Percentiles rank a stretch among this genome's conserved stretches.
Evolutionary conservation across 352 stramenopile genomes (phyloP).

Genomic region (Globisporangium rhizosaccharum): DNA sequence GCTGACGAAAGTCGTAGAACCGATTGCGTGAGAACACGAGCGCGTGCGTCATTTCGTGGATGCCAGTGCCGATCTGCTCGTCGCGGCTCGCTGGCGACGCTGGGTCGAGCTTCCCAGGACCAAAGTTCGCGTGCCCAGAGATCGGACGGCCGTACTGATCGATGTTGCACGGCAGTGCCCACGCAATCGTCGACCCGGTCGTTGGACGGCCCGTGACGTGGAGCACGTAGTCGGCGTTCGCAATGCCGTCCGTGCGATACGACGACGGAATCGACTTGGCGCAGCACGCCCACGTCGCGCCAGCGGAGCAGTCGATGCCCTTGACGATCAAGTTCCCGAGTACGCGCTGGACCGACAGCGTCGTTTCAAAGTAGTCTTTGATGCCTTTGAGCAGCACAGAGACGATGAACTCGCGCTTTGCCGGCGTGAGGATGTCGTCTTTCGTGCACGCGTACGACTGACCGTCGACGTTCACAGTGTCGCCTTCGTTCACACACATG

Average conservation of each 20-base stretch:
- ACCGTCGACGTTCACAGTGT: conserved; percentile 46
- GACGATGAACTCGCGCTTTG: conserved; percentile 64
- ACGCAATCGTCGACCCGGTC: conserved; percentile 63
- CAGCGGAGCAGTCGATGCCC: conserved; percentile 38
- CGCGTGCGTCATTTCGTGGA: conserved; percentile 82
- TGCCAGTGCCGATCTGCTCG: conserved; percentile 62
- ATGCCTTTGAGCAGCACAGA: conserved; percentile 65
- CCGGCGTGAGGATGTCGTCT: conserved; percentile 53
- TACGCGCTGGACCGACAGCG: conserved; percentile 63
- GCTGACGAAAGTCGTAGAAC: conserved; percentile 60
- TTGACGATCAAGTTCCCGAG: conserved; percentile 58
- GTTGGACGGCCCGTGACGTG: conserved; percentile 74
- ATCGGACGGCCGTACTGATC: conserved; percentile 75
- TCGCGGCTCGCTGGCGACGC: conserved; percentile 33
- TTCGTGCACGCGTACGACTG: conserved; percentile 42
- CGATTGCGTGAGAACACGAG: conserved; percentile 66
- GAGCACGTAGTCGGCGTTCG: conserved; percentile 70
- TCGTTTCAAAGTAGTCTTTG: conserved; percentile 46
- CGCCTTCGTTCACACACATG: conserved; percentile 43
- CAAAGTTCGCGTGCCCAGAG: conserved; percentile 81
- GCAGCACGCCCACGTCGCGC: conserved; percentile 66
- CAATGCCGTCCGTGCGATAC: conserved; percentile 45
- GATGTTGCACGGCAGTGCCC: conserved; percentile 74
- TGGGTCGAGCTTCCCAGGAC: conserved; percentile 50
- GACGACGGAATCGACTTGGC: conserved; percentile 32